Base-by-base conservation (phyloP, 768 basidiomycete genomes). In the Epithele typhae region DNA sequence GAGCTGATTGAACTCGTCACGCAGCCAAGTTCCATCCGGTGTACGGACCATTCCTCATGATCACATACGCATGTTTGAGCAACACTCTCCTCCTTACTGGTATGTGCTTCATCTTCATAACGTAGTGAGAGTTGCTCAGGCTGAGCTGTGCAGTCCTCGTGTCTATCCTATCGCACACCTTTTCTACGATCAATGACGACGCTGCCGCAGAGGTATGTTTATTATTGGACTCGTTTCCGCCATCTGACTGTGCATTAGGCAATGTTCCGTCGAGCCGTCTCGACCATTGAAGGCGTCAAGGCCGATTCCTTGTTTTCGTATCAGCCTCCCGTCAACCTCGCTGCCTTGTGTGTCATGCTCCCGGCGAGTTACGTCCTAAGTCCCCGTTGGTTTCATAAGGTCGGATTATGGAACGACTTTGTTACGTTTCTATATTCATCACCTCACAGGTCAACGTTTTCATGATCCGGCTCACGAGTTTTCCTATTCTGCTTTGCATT, bases 341-440 rank as follows among this genome's bases (percentile, higher is more conserved):
- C 94, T 35, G 96, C 95, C 0, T 69, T 98, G 12, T 80, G 81
- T 42, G 71, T 95, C 52, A 86, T 99, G 77, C 72, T 93, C 51
- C 93, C 96, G 2, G 74, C 87, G 18, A 88, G 84, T 53, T 93
- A 88, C 62, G 66, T 92, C 42, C 72, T 96, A n/a, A 77, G 76
- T 6, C 92, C 93, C n/a, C 75, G 95, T 44, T 97, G 92, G 92
- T 97, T 98, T 62, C 95, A 98, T 63, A 97, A 97, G 72, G 88
- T 87, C 58, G 43, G 60, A 52, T n/a, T 6, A 42, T n/a, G n/a
- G n/a, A n/a, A n/a, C n/a, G n/a, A n/a, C 22, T 12, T 19, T 11
- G 21, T 18, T 21, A 35, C 30, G 49, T 64, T 21, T 64, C 45
- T 37, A 7, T 23, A 23, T 10, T 25, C 33, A 21, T 27, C n/a